These are phyloP conservation scores for Auriscalpium orientale DNA, from an alignment of 768 basidiomycete genomes.

Conservation along the genomic window DNA sequence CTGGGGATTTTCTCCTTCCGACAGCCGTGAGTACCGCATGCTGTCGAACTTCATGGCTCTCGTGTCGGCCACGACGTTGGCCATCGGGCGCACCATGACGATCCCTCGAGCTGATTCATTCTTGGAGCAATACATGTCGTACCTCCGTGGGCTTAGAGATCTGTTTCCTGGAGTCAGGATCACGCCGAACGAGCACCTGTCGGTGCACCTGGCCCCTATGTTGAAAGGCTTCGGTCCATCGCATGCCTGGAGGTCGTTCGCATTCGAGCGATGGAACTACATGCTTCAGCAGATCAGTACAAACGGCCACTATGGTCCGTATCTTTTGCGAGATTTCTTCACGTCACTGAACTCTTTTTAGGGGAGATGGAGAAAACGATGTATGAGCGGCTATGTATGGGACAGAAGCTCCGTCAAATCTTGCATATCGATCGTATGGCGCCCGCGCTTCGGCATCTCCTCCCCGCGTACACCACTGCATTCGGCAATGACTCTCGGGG, in stretches of 20 bases:
- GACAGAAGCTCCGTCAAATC: slow-evolving; percentile 16
- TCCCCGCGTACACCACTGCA: not conserved
- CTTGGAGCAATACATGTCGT: slow-evolving; percentile 22
- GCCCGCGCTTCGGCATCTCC: not conserved
- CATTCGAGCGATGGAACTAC: slow-evolving; percentile 29
- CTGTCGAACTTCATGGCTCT: slow-evolving; percentile 24
- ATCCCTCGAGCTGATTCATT: slow-evolving; percentile 17
- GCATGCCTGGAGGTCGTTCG: slow-evolving; percentile 30
- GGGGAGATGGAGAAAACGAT: slow-evolving; percentile 25
- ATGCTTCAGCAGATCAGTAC: slow-evolving; percentile 23
- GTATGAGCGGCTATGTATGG: slow-evolving; percentile 17
- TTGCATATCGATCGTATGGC: not conserved
- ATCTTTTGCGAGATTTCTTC: not conserved
- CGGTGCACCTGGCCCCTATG: slow-evolving; percentile 29
- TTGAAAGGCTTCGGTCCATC: slow-evolving; percentile 27
- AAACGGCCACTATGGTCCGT: slow-evolving; percentile 25
- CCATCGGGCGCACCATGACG: slow-evolving; percentile 18
- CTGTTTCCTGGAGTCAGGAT: slow-evolving; percentile 25
- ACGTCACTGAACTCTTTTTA: slow-evolving; percentile 1
- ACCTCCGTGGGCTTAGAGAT: slow-evolving; percentile 22
- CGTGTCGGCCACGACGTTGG: slow-evolving; percentile 25
- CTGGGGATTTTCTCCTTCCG: slow-evolving; percentile 10
- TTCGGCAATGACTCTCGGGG: not conserved
- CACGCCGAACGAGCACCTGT: slow-evolving; percentile 31
- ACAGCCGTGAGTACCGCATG: not conserved